Conservation (phyloP, 2,329 filamentous ascomycete species). For the Trichoderma sp. region DNA sequence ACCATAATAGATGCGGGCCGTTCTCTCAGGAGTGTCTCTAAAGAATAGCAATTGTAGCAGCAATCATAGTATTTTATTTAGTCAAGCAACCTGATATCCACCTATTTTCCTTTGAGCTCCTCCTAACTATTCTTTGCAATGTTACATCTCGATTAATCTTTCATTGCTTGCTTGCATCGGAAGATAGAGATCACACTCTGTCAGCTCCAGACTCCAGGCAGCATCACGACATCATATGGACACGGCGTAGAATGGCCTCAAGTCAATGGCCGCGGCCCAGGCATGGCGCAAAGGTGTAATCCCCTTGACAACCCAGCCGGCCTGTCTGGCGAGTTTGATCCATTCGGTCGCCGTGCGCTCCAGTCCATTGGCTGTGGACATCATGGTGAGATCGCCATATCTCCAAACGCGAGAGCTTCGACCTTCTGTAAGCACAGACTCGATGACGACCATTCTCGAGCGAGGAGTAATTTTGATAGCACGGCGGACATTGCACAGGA, state of each 20-base stretch:
- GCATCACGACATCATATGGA: background rate
- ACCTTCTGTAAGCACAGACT: constrained; percentile 35
- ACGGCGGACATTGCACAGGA: constrained; percentile 30
- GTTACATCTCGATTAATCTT: background rate
- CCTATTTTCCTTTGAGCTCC: background rate
- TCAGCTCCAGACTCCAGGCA: too few species aligned
- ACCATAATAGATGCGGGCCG: background rate
- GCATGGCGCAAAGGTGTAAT: constrained; percentile 6
- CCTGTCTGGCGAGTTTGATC: constrained; percentile 27
- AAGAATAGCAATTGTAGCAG: background rate
- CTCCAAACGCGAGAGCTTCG: constrained; percentile 30
- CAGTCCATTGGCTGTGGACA: constrained; percentile 33
- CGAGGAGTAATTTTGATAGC: constrained; percentile 28
- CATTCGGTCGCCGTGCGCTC: constrained; percentile 34
- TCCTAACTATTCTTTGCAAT: background rate
- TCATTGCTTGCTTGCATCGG: background rate
- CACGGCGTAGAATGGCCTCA: background rate
- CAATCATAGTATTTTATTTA: background rate
- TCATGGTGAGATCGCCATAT: constrained; percentile 43
- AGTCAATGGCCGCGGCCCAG: constrained; percentile 12
- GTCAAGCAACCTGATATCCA: background rate
- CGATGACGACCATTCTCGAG: constrained; percentile 37
- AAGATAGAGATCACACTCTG: background rate
- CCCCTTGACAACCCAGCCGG: constrained; percentile 31
- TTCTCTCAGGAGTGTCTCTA: background rate